Evolutionary conservation across 23 red algal genomes (phyloP), one percentile per base, ranked within the genome.

Genomic region (Gracilaria vermiculophylla): DNA sequence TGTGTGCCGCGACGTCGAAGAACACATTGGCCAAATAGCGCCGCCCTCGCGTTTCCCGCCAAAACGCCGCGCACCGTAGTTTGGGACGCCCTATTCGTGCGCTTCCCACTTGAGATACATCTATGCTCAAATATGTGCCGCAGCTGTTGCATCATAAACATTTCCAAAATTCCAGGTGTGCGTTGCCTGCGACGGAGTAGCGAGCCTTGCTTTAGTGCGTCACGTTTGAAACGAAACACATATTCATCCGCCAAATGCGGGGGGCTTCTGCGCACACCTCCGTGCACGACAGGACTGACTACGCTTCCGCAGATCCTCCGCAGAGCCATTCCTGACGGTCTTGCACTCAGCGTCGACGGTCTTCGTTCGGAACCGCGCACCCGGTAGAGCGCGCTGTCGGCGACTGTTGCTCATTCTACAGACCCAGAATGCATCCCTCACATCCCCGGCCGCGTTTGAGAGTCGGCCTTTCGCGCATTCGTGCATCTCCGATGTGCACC

Each of bases 201-300:
- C 4, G 37, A 48, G 6, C 44, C 39, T 47, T 40, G 67, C 67
- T 40, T 73, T 73, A 73, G 23, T 37, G 13, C 28, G 10, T 2
- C 28, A 35, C 2, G 67, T 64, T 64, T 36, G 58, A 64, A 73
- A 73, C 67, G 67, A 73, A 73, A 73, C 67, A 73, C 67, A 28
- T 4, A 47, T 73, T 73, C 67, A 45, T 48, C 67, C 67, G 67
- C 67, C 67, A 73, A 73, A 73, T 48, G 24, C 44, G 47, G 33
- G 19, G 67, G 67, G 4, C 67, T 16, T 60, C 23, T 34, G 12
- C 31, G 0, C 28, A 64, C 25, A 1, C 28, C 29, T 34, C 58
- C 29, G 25, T 35, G 58, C 58, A 64, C 35, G 58, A 14, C 58
- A 64, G 58, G 58, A 64, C 58, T 28, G 35, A n/a, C n/a, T n/a